Evolutionary conservation across 805 yeast species (phyloP).

Genomic region (Cyberlindnera meyerae): DNA sequence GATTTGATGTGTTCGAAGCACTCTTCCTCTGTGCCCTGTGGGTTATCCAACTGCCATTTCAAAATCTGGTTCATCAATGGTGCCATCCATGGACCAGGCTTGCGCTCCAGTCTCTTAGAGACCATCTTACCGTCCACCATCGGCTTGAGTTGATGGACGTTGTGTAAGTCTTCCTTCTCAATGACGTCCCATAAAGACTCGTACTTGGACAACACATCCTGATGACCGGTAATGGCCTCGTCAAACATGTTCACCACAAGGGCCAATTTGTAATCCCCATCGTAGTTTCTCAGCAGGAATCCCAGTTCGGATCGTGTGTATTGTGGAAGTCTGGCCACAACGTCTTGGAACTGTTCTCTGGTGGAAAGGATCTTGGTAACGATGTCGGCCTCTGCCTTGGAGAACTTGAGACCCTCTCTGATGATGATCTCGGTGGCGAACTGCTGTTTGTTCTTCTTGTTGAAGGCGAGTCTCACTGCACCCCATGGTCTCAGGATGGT

Average conservation of each 20-base stretch:
- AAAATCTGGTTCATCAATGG: slow-evolving; percentile 49
- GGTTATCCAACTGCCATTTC: slow-evolving; percentile 77
- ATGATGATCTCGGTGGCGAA: slow-evolving; percentile 47
- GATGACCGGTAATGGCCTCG: slow-evolving; percentile 7
- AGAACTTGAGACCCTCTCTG: slow-evolving; percentile 66
- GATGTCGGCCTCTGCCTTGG: slow-evolving; percentile 49
- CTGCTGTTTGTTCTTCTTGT: slow-evolving; percentile 32
- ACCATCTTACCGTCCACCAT: slow-evolving; percentile 74
- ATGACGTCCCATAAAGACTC: slow-evolving; percentile 16
- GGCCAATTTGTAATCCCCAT: slow-evolving; percentile 44
- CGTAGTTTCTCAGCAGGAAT: slow-evolving; percentile 47
- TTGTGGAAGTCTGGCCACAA: slow-evolving; percentile 27
- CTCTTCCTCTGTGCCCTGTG: slow-evolving; percentile 47
- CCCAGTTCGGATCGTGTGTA: slow-evolving; percentile 58
- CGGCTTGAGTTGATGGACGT: slow-evolving; percentile 51
- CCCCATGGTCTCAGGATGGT: slow-evolving; percentile 48
- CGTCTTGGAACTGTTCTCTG: slow-evolving; percentile 22
- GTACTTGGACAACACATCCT: slow-evolving; percentile 8
- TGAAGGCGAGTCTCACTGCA: slow-evolving; percentile 32
- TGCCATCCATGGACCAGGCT: slow-evolving; percentile 88
- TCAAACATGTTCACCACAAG: slow-evolving; percentile 27
- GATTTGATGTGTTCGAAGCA: slow-evolving; percentile 40
- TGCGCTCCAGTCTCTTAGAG: slow-evolving; percentile 42
- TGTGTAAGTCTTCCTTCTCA: slow-evolving; percentile 11
- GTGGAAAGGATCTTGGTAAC: slow-evolving; percentile 41